Evolutionary conservation across 768 basidiomycete species (phyloP), one percentile per base, ranked within the genome.

Genomic region (Lentinula sp.): DNA sequence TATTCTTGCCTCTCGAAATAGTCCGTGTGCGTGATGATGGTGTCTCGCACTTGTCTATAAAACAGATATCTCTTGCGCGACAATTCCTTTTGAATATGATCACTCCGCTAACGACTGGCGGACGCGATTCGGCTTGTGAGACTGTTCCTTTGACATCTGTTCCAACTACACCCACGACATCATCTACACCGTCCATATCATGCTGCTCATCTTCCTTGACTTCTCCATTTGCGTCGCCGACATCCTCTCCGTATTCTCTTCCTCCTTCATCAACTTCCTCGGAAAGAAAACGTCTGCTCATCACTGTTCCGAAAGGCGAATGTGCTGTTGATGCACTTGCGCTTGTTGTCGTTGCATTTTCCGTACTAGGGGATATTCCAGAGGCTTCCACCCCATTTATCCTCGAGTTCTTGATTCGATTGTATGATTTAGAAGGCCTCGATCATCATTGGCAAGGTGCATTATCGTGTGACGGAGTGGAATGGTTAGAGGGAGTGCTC

Each of bases 401-500:
- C 10, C 43, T 58, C 21, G 34, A 45, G 6, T 15, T 58, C 5
- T 31, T 58, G 31, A 35, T 37, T 18, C 23, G 57, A 21, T 46
- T 58, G 34, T 18, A 58, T 18, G 57, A 58, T 23, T 6, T 46
- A 15, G 57, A 58, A 39, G 57, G 28, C 5, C 43, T 58, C 4
- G 31, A 42, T 4, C 21, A 15, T 31, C 28, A 40, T 48, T 58
- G 57, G 57, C 37, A 42, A 31, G 57, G 57, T 31, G 31, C 43
- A 11, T 21, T 58, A 9, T 58, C 57, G 23, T 46, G 28, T 16
- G 57, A 58, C 11, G 57, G 57, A 21, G 21, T 58, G 8, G 57
- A 58, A 18, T 58, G 57, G 57, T 58, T 58, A 42, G 57, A 58
- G 46, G 45, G n/a, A n/a, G 32, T 58, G 15, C 3, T 58, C 9